These are phyloP conservation scores for Penicillium hordei DNA, from an alignment of 2,329 filamentous ascomycete genomes.

Conservation along the genomic window DNA sequence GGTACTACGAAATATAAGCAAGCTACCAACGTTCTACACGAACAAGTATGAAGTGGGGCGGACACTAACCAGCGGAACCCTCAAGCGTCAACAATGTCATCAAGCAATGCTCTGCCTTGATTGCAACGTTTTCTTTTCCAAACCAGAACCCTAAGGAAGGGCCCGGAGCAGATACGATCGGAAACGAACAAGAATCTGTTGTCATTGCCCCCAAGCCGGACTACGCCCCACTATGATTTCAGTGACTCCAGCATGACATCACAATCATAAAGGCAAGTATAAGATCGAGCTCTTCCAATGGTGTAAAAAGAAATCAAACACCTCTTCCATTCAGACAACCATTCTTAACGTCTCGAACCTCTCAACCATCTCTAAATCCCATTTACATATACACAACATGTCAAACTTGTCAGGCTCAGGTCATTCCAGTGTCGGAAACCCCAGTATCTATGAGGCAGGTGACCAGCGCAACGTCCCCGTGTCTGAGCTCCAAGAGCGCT, in stretches of 20 bases:
- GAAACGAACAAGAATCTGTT: not conserved
- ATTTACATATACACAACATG: slow-evolving; percentile 15
- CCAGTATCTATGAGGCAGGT: slow-evolving; percentile 68
- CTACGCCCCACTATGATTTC: slow-evolving; percentile 30
- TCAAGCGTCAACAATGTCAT: slow-evolving; percentile 21
- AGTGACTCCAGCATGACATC: slow-evolving; percentile 33
- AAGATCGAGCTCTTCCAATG: slow-evolving; percentile 14
- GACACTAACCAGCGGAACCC: slow-evolving; percentile 1
- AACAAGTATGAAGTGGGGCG: slow-evolving; percentile 3
- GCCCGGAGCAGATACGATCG: slow-evolving; percentile 12
- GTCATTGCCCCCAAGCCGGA: slow-evolving; percentile 12
- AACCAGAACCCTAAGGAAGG: slow-evolving; percentile 14
- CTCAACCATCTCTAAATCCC: not conserved
- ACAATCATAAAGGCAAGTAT: slow-evolving; percentile 20
- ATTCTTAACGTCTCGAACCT: not conserved
- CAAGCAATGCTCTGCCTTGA: slow-evolving; percentile 13
- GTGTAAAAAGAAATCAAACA: not conserved
- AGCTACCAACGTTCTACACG: not conserved
- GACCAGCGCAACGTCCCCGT: slow-evolving; percentile 69
- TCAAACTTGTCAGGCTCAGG: slow-evolving; percentile 33
- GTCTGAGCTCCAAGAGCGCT: slow-evolving; percentile 52
- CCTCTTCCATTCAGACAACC: not conserved
- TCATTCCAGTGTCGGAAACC: slow-evolving; percentile 66
- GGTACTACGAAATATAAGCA: not conserved
- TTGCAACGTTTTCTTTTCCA: not conserved